Evolutionary conservation across 495 filamentous ascomycete genomes (phyloP), one percentile per base, ranked within the genome.

Genomic region (Aspergillus hancockii): DNA sequence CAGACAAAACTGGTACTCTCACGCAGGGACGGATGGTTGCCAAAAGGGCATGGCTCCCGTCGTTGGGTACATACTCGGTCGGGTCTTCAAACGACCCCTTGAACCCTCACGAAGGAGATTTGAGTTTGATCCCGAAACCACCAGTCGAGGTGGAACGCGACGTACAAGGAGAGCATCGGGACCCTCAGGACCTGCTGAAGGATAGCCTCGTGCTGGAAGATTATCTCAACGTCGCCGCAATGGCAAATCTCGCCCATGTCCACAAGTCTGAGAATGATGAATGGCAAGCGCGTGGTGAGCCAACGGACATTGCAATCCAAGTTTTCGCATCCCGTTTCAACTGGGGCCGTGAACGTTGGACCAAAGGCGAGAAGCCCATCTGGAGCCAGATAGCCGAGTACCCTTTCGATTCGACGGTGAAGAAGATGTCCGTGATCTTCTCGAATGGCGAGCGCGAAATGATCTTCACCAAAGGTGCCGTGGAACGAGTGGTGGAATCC

Each of bases 11-110:
- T 18, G 87, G 87, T 16, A 89, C 87, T 13, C 69, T 90, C 28
- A 89, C 88, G 1, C 88, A 90, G 68, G 88, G 88, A 55, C 60
- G 74, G 65, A 95, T 95, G 91, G 87, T 93, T 13, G 85, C 90
- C 16, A 85, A 87, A 58, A 89, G 90, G 62, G 89, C 85, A 3
- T 96, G 91, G 91, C 77, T 94, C 52, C 90, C 90, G 0, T 80
- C 77, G 0, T 31, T 69, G 38, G 87, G 87, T 22, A 87, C 83
- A 0, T 88, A 85, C 64, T 82, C 81, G 10, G 77, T 89, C 13
- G 81, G 78, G 30, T 68, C 80, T 13, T 82, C 84, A 1, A 79
- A 74, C 41, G 75, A 86, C 50, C 81, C 85, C 1, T 61, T 83
- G 54, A 79, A 89, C 57, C 87, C 85, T 12, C 74, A 73, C 0